Conservation (phyloP, 2,329 filamentous ascomycete species). For the Domatiomyces catenatus region DNA sequence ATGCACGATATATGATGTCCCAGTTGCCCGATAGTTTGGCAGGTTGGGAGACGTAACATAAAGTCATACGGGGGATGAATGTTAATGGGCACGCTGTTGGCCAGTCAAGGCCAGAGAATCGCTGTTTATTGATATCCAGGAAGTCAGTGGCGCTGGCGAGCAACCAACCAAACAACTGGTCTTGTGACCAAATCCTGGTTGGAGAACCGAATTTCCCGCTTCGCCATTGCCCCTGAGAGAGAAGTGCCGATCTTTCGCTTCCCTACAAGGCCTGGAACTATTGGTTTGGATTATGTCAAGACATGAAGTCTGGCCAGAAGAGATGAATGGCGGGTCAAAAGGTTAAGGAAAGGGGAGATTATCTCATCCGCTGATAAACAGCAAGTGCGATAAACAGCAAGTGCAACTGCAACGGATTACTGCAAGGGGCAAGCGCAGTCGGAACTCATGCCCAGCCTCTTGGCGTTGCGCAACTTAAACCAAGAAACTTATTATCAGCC, state of each 20-base stretch:
- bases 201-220: not conserved
- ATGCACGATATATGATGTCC: not conserved
- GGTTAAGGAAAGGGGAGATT: too few species aligned
- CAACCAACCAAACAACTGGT: not conserved
- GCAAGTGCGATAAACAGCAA: too few species aligned
- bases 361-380: too few species aligned
- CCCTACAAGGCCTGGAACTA: not conserved
- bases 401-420: too few species aligned
- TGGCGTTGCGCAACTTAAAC: too few species aligned
- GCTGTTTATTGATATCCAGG: not conserved
- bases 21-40: not conserved
- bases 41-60: not conserved
- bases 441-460: too few species aligned
- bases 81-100: not conserved
- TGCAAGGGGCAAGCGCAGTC: too few species aligned
- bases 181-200: not conserved
- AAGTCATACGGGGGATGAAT: not conserved
- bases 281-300: too few species aligned
- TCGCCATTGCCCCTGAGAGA: not conserved
- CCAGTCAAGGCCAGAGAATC: not conserved
- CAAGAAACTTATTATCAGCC: too few species aligned
- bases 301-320: too few species aligned
- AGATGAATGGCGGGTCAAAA: too few species aligned
- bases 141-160: not conserved
- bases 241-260: not conserved